Evolutionary conservation across 768 basidiomycete genomes (phyloP), one percentile per base, ranked within the genome.

Genomic region (Brasilioporus rufonigricans): DNA sequence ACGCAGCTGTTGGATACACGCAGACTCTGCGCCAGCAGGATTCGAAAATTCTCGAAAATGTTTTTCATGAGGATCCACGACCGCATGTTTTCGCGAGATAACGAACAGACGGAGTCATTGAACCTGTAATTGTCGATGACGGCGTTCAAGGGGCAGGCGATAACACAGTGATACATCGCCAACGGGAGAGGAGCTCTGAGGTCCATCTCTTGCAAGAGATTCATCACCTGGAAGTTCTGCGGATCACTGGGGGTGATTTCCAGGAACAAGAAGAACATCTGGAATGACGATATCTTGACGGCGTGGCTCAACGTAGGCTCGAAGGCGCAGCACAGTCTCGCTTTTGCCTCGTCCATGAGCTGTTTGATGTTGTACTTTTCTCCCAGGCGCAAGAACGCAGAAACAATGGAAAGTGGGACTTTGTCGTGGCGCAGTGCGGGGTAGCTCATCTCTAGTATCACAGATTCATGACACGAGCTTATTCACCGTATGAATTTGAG

Each of bases 291-390:
- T 10, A 60, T 41, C 26, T 23, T 41, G 4, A 47, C 12, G 12
- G 52, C 58, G 9, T 43, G 9, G 39, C 7, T 18, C 43, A 54
- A 9, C 32, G 33, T 32, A 19, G 44, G 7, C 13, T 62, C 52
- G 19, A 44, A 53, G 10, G 40, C 10, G 18, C 50, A 51, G 12
- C 19, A 19, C 27, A 67, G 6, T 18, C 55, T 39, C 19, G 31
- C 50, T 23, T 53, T 53, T 1, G 54, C 67, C 32, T 60, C 57
- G 10, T 52, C 26, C 19, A 47, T 27, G 27, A 67, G 26, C 21
- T 2, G 24, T 24, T 21, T 45, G 1, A 68, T 63, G 44, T 35
- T 33, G 13, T 67, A 67, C 47, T 68, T 67, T 40, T 65, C 55
- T 3, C 67, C 67, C 19, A 66, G 12, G 21, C 45, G 64, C 29